Conservation (phyloP, 2,329 filamentous ascomycete genomes). For the Ophiostoma himal-ulmi region DNA sequence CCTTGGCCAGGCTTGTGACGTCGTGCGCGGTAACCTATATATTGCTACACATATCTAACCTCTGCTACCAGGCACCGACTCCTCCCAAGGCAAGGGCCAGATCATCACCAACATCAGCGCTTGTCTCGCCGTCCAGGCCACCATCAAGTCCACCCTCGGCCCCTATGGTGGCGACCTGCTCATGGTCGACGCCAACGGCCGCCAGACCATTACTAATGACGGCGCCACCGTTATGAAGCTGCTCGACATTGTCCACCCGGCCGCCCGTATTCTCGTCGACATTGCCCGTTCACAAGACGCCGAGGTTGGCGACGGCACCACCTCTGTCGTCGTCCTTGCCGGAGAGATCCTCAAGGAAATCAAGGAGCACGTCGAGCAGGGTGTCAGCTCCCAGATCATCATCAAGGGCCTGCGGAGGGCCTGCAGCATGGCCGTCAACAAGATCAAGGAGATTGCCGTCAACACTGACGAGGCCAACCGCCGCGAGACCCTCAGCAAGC, state of each 20-base stretch:
- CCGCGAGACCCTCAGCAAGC: conserved; percentile 79
- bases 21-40: conserved; percentile 35
- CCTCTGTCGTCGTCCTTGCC: conserved; percentile 93
- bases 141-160: conserved; percentile 90
- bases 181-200: conserved; percentile 92
- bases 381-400: conserved; percentile 94
- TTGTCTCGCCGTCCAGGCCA: conserved; percentile 89
- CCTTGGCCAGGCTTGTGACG: conserved; percentile 21
- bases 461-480: conserved; percentile 75
- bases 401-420: conserved; percentile 92
- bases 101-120: conserved; percentile 98
- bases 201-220: conserved; percentile 97
- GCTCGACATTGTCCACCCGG: conserved; percentile 96
- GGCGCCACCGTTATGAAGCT: conserved; percentile 99
- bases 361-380: conserved; percentile 92
- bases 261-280: conserved; percentile 93
- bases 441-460: conserved; percentile 95
- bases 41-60: conserved; percentile 16
- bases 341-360: conserved; percentile 96
- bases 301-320: conserved; percentile 96
- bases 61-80: conserved; percentile 70
- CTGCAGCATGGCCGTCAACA: conserved; percentile 88
- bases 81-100: conserved; percentile 94
- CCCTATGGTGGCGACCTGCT: conserved; percentile 95
- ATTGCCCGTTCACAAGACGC: conserved; percentile 98